Evolutionary conservation across 176 grass and related monocot species (phyloP).

Genomic region (Elaeis guineensis): DNA sequence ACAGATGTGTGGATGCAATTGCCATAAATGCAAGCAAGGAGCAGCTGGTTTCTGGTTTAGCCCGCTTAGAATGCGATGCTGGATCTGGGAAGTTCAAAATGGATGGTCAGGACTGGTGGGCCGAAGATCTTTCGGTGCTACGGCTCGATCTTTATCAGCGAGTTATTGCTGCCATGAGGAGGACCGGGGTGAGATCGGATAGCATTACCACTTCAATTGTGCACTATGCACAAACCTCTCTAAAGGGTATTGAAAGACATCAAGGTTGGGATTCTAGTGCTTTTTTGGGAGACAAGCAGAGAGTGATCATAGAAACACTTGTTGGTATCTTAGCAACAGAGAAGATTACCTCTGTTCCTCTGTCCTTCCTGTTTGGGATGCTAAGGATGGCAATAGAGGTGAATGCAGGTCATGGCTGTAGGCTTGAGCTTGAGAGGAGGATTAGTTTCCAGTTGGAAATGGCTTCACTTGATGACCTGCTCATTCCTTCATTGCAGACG

Average conservation of each 20-base stretch:
- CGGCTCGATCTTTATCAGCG: constrained; percentile 40
- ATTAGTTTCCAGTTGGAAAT: constrained; percentile 74
- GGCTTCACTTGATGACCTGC: constrained; percentile 75
- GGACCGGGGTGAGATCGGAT: constrained; percentile 40
- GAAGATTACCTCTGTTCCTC: constrained; percentile 56
- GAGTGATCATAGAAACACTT: constrained; percentile 53
- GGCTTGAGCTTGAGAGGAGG: constrained; percentile 74
- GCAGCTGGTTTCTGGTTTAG: constrained; percentile 38
- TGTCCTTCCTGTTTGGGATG: constrained; percentile 86
- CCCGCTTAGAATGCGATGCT: constrained; percentile 28
- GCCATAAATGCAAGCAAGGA: constrained; percentile 46
- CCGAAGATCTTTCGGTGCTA: constrained; percentile 37
- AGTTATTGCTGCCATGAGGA: constrained; percentile 44
- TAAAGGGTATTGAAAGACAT: constrained; percentile 32
- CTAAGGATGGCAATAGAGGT: constrained; percentile 82
- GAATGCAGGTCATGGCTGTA: constrained; percentile 38
- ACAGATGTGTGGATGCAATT: constrained; percentile 41
- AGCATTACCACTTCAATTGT: constrained; percentile 36
- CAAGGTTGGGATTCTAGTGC: constrained; percentile 59
- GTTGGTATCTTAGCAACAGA: constrained; percentile 60
- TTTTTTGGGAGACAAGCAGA: constrained; percentile 52
- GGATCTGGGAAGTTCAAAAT: constrained; percentile 21
- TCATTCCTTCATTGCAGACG: constrained; percentile 55
- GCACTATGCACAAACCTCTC: constrained; percentile 44
- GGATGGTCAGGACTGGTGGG: constrained; percentile 47